Base-by-base conservation (phyloP, 768 basidiomycete species). In the Lentinula edodes region DNA sequence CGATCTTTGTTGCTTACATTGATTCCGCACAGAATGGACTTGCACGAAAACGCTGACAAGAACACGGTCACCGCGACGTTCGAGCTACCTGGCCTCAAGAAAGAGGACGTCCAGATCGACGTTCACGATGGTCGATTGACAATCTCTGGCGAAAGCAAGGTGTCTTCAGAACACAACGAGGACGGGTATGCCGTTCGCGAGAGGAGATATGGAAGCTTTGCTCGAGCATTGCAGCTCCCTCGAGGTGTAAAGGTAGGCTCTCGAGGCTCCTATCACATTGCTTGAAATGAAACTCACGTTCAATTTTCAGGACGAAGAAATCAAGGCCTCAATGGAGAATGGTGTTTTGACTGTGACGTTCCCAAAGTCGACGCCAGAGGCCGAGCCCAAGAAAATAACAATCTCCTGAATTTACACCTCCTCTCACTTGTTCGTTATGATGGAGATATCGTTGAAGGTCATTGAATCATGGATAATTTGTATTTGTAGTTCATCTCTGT, bases 11-110 rank as follows among this genome's bases (percentile, higher is more conserved):
- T 20, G 10, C 8, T 48, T 18, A 48, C 46, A 48, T 23, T 23
- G 18, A 20, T 48, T 23, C 12, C 7, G 18, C 20, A 48, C 18
- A 48, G 46, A 23, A 48, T 48, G 46, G 46, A 48, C 46, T 23
- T 48, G 20, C 46, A 48, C 20, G 46, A 48, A 20, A 71, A 84
- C 64, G 23, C 65, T 0, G 72, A 78, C 15, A 71, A 64, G 50
- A 84, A 84, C 68, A 70, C 73, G 3, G 80, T 87, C 18, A 84
- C 80, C 1, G 86, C 84, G 35, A 71, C 77, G 5, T 85, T 88
- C 67, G 86, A 88, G 66, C 72, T 88, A 13, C 86, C 86, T 2
- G 85, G 85, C 32, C 34, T 87, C 51, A 76, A 75, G 64, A 80
- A 81, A 57, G 80, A 84, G 59, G 74, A 86, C 65, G 74, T 88